Evolutionary conservation across 1,284 basidiomycete genomes (phyloP).

Genomic region (Ustilago bromivora): DNA sequence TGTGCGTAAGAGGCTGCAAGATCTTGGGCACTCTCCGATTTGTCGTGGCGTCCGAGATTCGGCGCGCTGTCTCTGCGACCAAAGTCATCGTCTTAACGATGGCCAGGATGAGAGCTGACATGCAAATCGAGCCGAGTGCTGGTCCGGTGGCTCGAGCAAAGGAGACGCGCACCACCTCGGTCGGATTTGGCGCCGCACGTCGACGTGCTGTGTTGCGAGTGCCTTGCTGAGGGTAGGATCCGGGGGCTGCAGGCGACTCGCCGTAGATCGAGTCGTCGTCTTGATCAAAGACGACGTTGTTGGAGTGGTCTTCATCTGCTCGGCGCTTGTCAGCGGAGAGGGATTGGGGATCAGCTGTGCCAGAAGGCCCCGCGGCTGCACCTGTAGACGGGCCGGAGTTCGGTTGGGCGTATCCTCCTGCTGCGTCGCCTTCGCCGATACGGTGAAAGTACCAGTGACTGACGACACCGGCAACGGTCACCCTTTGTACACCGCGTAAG

Average conservation of each 20-base stretch:
- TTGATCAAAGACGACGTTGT: constrained; percentile 28
- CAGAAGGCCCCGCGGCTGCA: constrained; percentile 13
- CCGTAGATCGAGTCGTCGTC: constrained; percentile 51
- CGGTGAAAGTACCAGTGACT: constrained; percentile 90
- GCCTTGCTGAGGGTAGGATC: constrained; percentile 26
- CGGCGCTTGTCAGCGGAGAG: constrained; percentile 37
- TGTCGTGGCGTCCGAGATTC: constrained; percentile 43
- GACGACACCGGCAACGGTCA: constrained; percentile 83
- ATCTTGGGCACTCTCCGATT: constrained; percentile 60
- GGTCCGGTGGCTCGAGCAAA: constrained; percentile 82
- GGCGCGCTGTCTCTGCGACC: constrained; percentile 73
- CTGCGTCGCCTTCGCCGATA: constrained; percentile 25
- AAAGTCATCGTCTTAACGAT: constrained; percentile 73
- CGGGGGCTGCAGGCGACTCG: constrained; percentile 32
- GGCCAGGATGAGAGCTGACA: constrained; percentile 82
- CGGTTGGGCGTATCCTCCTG: neutral
- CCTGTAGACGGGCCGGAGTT: constrained; percentile 3
- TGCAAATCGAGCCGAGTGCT: constrained; percentile 81
- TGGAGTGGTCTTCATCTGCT: constrained; percentile 36
- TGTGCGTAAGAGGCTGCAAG: constrained; percentile 70
- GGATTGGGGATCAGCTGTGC: constrained; percentile 6
- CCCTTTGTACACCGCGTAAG: constrained; percentile 82
- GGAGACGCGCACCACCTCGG: constrained; percentile 80
- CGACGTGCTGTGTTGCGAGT: constrained; percentile 10
- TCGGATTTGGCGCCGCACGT: constrained; percentile 44